These are phyloP conservation scores for Colletotrichum graminicola DNA, from an alignment of 2,329 filamentous ascomycete genomes.

Conservation along the genomic window DNA sequence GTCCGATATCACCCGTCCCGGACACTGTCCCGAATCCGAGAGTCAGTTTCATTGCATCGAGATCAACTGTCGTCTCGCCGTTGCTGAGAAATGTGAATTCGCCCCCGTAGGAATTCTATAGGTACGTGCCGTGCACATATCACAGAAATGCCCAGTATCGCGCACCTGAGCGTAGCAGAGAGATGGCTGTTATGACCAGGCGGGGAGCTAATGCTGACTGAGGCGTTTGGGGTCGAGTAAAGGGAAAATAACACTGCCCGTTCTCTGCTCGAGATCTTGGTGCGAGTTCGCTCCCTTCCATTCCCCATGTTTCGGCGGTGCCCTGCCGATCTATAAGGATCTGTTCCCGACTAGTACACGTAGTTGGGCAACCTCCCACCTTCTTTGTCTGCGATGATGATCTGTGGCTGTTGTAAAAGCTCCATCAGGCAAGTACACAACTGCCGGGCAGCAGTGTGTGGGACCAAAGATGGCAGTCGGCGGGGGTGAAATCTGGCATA, in stretches of 20 bases:
- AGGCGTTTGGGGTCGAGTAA: background rate
- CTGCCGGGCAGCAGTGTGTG: background rate
- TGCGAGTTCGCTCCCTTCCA: conserved; percentile 11
- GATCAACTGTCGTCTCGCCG: background rate
- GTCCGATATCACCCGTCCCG: background rate
- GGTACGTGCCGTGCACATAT: background rate
- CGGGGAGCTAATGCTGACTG: background rate
- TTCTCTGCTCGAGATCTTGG: conserved; percentile 13
- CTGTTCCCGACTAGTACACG: background rate
- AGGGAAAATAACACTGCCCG: background rate
- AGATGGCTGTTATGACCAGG: background rate
- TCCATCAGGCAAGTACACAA: background rate
- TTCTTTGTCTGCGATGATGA: background rate
- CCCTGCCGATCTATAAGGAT: background rate
- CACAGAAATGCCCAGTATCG: background rate
- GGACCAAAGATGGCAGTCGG: background rate
- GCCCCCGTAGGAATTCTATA: background rate
- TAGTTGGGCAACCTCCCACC: background rate
- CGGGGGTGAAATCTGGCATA: background rate
- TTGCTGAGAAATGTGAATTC: background rate
- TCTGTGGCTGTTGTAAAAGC: background rate
- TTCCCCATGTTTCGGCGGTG: conserved; percentile 22
- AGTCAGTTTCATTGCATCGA: background rate
- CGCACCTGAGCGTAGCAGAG: background rate
- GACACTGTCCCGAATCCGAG: background rate